Conservation (phyloP, 2,329 filamentous ascomycete species). For the Microcyclosporella mali region DNA sequence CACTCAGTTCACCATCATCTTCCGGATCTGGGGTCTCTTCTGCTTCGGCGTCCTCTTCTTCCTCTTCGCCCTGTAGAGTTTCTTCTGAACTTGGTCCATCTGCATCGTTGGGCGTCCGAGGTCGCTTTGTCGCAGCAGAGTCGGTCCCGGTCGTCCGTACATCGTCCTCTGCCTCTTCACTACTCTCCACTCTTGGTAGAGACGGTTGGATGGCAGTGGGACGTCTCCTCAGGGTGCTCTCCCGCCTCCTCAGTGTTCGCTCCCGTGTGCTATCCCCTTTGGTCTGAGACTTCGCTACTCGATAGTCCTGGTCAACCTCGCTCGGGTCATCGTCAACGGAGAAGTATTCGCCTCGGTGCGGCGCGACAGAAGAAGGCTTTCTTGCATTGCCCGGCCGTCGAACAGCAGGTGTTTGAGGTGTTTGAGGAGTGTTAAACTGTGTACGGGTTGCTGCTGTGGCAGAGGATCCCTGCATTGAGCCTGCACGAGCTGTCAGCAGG, state of each 20-base stretch:
- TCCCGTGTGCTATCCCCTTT: conserved; percentile 11
- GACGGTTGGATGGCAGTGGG: conserved; percentile 40
- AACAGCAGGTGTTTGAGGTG: conserved; percentile 30
- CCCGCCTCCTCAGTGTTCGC: conserved; percentile 41
- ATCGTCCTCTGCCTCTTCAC: conserved; percentile 39
- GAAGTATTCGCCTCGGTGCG: conserved; percentile 77
- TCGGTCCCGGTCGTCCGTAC: conserved; percentile 27
- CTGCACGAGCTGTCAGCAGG: conserved; percentile 10
- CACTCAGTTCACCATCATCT: conserved; percentile 69
- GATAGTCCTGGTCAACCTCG: conserved; percentile 68
- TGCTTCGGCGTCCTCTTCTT: conserved; percentile 25
- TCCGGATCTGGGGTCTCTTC: conserved; percentile 44
- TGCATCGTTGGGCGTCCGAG: conserved; percentile 12
- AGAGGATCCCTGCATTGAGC: conserved; percentile 21
- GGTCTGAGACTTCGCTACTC: conserved; percentile 34
- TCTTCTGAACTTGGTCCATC: conserved; percentile 32
- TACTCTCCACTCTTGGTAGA: conserved; percentile 46
- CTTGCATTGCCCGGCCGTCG: conserved; percentile 70
- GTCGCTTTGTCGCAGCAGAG: conserved; percentile 6
- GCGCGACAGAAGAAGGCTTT: conserved; percentile 66
- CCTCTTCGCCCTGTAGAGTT: conserved; percentile 37
- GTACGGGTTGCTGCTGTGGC: conserved; percentile 10
- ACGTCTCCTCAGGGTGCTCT: conserved; percentile 48
- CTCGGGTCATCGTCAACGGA: conserved; percentile 82
- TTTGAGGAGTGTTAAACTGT: conserved; percentile 16